phyloP scores from a whole-genome alignment of 2,329 filamentous ascomycete species.

The Fusarium sp. region DNA sequence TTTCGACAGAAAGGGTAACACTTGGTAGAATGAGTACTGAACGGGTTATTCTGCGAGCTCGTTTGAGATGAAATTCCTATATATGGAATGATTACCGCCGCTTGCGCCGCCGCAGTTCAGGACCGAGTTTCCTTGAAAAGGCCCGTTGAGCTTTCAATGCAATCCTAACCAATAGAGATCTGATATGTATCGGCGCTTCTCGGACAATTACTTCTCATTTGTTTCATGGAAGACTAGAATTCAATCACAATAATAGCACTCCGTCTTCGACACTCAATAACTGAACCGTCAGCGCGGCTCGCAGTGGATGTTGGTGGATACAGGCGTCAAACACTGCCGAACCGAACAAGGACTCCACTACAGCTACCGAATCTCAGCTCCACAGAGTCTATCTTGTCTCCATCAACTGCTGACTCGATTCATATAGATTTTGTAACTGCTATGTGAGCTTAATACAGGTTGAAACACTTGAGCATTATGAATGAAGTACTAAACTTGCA shows the following conservation, averaged over 20 bases:
- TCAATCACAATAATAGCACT: neutral
- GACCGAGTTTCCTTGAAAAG: slow-evolving; percentile 9
- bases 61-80: neutral
- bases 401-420: neutral
- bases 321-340: slow-evolving; percentile 24
- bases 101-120: slow-evolving; percentile 16
- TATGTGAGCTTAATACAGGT: neutral
- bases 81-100: neutral
- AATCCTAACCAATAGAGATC: neutral
- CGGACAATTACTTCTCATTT: too few relatives aligned
- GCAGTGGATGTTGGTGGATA: slow-evolving; percentile 35
- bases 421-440: too few relatives aligned
- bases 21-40: neutral
- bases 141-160: neutral
- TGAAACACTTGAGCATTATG: neutral
- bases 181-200: neutral
- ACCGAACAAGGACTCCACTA: slow-evolving; percentile 12
- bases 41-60: neutral
- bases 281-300: slow-evolving; percentile 33
- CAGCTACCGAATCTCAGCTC: neutral
- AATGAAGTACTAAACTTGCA: neutral
- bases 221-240: too few relatives aligned
- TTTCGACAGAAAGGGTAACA: neutral
- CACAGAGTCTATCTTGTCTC: neutral
- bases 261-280: neutral